These are phyloP conservation scores for Phanerochaete sordida DNA, from an alignment of 768 basidiomycete genomes.

Conservation along the genomic window DNA sequence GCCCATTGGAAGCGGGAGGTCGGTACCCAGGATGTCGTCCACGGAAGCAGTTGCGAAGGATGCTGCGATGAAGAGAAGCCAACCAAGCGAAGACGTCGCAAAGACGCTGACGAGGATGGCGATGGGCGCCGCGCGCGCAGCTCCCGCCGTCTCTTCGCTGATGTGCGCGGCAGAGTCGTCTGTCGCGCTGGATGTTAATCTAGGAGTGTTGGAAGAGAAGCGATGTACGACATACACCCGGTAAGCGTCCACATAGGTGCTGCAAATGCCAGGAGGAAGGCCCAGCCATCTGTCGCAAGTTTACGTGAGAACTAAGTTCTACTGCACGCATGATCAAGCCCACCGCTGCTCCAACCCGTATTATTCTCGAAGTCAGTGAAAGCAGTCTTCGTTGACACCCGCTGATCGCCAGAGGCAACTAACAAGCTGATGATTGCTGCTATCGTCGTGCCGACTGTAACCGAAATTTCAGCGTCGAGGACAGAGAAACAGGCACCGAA, in stretches of 20 bases:
- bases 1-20: conserved; percentile 65
- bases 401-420: conserved; percentile 48
- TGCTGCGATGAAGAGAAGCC: conserved; percentile 61
- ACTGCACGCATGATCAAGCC: too few relatives aligned
- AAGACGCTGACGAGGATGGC: conserved; percentile 66
- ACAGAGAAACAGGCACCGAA: conserved; percentile 3
- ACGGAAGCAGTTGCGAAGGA: conserved; percentile 63
- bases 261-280: conserved; percentile 69
- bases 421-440: conserved; percentile 60
- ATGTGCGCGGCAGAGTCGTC: conserved; percentile 79
- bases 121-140: conserved; percentile 59
- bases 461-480: neutral
- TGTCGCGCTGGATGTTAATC: conserved; percentile 19
- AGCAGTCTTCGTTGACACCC: conserved; percentile 63
- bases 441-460: conserved; percentile 57
- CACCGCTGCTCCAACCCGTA: conserved; percentile 63
- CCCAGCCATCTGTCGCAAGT: conserved; percentile 57
- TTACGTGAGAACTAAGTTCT: too few relatives aligned
- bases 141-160: conserved; percentile 67
- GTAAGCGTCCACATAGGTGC: conserved; percentile 80
- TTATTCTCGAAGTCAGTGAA: conserved; percentile 71
- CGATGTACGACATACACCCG: conserved; percentile 49
- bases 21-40: conserved; percentile 40
- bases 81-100: conserved; percentile 57
- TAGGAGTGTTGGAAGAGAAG: neutral